Base-by-base conservation (phyloP, 495 filamentous ascomycete species). In the Achaetomiella virescens region DNA sequence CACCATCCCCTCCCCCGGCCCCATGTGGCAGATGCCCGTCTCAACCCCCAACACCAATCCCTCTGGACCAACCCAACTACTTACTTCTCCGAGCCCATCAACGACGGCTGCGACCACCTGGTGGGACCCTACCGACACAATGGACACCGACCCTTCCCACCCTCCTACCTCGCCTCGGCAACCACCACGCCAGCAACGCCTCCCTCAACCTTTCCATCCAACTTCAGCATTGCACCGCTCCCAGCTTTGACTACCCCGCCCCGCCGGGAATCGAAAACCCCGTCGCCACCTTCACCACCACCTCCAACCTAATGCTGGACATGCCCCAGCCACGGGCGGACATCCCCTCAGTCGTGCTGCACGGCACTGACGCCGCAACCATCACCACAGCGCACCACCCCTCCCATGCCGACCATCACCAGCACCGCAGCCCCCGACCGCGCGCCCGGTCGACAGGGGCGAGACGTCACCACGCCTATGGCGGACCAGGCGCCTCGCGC, bases 401-500 rank as follows among this genome's bases (percentile, higher is more conserved):
- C 10, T 27, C 46, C 27, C 47, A 20, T 22, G 35, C 44, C 4
- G 51, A 59, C 55, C 47, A 55, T 21, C 37, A 58, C 36, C n/a
- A n/a, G n/a, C 45, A 44, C 47, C 66, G 69, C 20, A 65, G 72
- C 0, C 66, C 66, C 41, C 68, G 68, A 36, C 74, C 74, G 3
- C 66, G 69, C 18, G 74, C 74, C 11, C 74, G 73, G 15, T 74
- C 71, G 2, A 72, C 74, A 1, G 73, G 73, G 1, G 72, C 73
- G 1, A 58, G 73, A 1, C 71, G n/a, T n/a, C n/a, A 74, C 40
- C 69, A 67, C 52, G 54, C 61, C 48, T 54, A 59, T 44, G 53
- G 55, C 17, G n/a, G n/a, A n/a, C 51, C 52, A 14, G 48, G 55
- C 20, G 52, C 66, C 43, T 73, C 72, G 47, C 71, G 25, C 70